These are phyloP conservation scores for Nicotiana sylvestris DNA, from an alignment of 257 asterid genomes.

Conservation along the genomic window DNA sequence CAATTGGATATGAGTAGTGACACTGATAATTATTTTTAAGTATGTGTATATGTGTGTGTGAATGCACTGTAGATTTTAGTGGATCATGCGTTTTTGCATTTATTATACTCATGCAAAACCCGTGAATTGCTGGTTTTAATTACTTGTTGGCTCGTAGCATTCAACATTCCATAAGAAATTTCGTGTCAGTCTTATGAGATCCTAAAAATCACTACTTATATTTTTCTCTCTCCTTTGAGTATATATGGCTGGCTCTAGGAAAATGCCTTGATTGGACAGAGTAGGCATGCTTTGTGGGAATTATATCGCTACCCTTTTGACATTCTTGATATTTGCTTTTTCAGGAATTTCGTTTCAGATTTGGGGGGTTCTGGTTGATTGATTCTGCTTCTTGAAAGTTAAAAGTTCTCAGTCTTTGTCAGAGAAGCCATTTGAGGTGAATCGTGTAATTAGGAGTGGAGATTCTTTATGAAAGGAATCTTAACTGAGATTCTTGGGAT, in stretches of 20 bases:
- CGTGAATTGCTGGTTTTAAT: constrained; percentile 52
- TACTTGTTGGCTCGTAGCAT: constrained; percentile 28
- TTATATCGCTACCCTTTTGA: not conserved
- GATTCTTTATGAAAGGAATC: constrained; percentile 12
- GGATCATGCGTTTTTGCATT: constrained; percentile 31
- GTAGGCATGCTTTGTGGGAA: not conserved
- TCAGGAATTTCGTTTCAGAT: constrained; percentile 36
- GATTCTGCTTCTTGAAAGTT: not conserved
- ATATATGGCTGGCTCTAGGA: not conserved
- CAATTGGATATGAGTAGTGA: not conserved
- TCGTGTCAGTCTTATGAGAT: constrained; percentile 18
- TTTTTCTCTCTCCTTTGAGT: not conserved
- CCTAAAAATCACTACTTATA: not conserved
- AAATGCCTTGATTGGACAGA: not conserved
- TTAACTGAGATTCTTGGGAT: not conserved
- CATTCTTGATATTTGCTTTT: constrained; percentile 15
- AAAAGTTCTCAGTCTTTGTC: not conserved
- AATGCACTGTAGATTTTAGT: not conserved
- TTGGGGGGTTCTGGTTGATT: constrained; percentile 19
- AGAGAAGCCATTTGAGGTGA: not conserved
- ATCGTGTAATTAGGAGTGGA: not conserved
- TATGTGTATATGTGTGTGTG: not conserved
- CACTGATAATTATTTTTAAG: too few relatives aligned
- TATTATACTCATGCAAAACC: constrained; percentile 39
- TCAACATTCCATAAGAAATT: constrained; percentile 32